phyloP scores from a whole-genome alignment of 176 grass and related monocot species.

The Echinochloa phyllopogon region DNA sequence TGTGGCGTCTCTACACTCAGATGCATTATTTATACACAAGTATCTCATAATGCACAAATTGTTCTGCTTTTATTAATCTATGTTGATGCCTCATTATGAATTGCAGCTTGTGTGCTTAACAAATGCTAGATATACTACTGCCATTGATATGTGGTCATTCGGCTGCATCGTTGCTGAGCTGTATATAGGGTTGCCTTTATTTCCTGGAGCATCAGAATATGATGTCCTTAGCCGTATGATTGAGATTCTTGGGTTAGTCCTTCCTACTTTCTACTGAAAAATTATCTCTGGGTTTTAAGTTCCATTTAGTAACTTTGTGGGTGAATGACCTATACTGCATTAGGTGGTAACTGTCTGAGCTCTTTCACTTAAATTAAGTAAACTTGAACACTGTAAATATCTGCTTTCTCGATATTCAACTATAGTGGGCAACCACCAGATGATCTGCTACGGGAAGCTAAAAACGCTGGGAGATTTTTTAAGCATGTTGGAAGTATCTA shows the following conservation, averaged over 20 bases:
- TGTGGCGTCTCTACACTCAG: slow-evolving; percentile 36
- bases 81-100: background rate
- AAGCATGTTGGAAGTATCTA: slow-evolving; percentile 79
- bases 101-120: slow-evolving; percentile 60
- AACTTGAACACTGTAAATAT: slow-evolving; percentile 16
- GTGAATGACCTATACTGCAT: slow-evolving; percentile 16
- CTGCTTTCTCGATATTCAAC: slow-evolving; percentile 41
- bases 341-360: slow-evolving; percentile 22
- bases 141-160: slow-evolving; percentile 99
- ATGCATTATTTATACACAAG: slow-evolving; percentile 23
- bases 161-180: slow-evolving; percentile 95
- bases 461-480: slow-evolving; percentile 83
- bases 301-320: slow-evolving; percentile 19
- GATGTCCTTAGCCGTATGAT: slow-evolving; percentile 94
- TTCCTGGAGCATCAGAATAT: slow-evolving; percentile 94
- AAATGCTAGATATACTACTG: slow-evolving; percentile 84
- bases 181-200: slow-evolving; percentile 95
- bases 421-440: slow-evolving; percentile 89
- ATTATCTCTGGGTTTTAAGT: slow-evolving; percentile 23
- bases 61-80: slow-evolving; percentile 5
- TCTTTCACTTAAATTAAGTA: slow-evolving; percentile 39
- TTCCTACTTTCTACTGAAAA: slow-evolving; percentile 32
- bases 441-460: slow-evolving; percentile 81
- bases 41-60: slow-evolving; percentile 27
- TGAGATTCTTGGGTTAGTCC: slow-evolving; percentile 81